phyloP scores from a whole-genome alignment of 768 basidiomycete genomes.

The Lyophyllum semitale region DNA sequence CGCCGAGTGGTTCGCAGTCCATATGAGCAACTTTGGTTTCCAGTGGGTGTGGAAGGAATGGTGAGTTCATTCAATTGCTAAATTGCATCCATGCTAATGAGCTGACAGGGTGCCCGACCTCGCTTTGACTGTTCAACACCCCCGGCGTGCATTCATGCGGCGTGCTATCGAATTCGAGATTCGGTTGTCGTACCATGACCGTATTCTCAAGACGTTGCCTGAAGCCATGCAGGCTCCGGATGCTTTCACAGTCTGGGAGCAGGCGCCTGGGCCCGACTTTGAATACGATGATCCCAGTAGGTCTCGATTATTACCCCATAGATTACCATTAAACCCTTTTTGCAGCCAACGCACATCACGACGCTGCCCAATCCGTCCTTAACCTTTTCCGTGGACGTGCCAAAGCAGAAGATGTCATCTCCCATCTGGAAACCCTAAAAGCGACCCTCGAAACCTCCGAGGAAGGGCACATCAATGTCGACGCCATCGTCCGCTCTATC shows the following conservation, averaged over 20 bases:
- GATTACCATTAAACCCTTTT: neutral
- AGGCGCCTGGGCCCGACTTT: slow-evolving; percentile 78
- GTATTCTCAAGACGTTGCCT: slow-evolving; percentile 87
- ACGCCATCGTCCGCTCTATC: slow-evolving; percentile 71
- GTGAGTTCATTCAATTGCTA: slow-evolving; percentile 42
- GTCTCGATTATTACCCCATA: slow-evolving; percentile 17
- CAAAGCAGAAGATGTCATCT: slow-evolving; percentile 78
- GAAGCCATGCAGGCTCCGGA: slow-evolving; percentile 73
- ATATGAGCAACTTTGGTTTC: slow-evolving; percentile 98
- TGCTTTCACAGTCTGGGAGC: slow-evolving; percentile 60
- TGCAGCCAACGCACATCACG: slow-evolving; percentile 74
- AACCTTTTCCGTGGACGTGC: slow-evolving; percentile 81
- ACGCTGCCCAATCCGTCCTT: slow-evolving; percentile 77
- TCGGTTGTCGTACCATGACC: slow-evolving; percentile 89
- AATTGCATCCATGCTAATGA: neutral
- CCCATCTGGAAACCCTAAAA: slow-evolving; percentile 71
- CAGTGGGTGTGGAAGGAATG: slow-evolving; percentile 99
- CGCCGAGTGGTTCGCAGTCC: slow-evolving; percentile 93
- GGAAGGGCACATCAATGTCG: slow-evolving; percentile 60
- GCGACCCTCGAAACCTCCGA: slow-evolving; percentile 62
- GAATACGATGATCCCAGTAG: slow-evolving; percentile 82
- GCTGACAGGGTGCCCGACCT: slow-evolving; percentile 81
- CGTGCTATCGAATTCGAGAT: slow-evolving; percentile 88
- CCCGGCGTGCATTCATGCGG: slow-evolving; percentile 85
- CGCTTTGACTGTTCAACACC: slow-evolving; percentile 70